phyloP scores from a whole-genome alignment of 164 flowering plant species.

The Amborella trichopoda region DNA sequence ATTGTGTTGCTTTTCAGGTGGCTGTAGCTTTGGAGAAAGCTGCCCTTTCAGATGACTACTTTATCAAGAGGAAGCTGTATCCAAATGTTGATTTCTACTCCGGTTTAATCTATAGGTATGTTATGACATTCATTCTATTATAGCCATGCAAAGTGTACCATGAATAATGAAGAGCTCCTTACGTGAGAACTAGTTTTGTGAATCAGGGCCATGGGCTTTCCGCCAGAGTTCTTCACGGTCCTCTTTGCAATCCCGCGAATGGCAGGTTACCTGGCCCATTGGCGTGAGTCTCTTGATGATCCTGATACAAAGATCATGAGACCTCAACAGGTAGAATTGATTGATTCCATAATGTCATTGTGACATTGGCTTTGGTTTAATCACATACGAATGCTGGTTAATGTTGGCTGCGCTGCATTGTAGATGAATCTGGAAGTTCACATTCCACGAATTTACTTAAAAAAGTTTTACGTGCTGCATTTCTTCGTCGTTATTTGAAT shows the following conservation, averaged over 20 bases:
- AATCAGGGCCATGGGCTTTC: slow-evolving; percentile 96
- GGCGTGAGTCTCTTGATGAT: slow-evolving; percentile 97
- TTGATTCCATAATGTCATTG: background rate
- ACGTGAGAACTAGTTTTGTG: too few species aligned
- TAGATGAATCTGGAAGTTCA: too few species aligned
- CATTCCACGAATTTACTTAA: too few species aligned
- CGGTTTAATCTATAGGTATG: slow-evolving; percentile 91
- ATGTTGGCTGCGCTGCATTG: too few species aligned
- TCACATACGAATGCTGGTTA: too few species aligned
- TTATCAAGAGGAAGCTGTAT: slow-evolving; percentile 87
- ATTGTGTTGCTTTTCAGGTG: slow-evolving; percentile 30
- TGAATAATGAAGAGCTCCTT: too few species aligned
- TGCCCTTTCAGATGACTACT: slow-evolving; percentile 90
- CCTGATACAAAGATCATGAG: slow-evolving; percentile 99
- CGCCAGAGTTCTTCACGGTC: slow-evolving; percentile 90
- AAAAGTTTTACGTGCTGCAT: too few species aligned
- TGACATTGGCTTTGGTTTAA: too few species aligned
- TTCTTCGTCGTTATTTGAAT: too few species aligned
- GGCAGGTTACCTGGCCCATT: slow-evolving; percentile 95
- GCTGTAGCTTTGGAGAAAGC: slow-evolving; percentile 99
- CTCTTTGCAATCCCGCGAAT: slow-evolving; percentile 95
- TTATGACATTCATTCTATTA: background rate
- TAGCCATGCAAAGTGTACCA: too few species aligned
- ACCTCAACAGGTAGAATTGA: slow-evolving; percentile 72
- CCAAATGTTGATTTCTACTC: slow-evolving; percentile 99